Conservation (phyloP, 164 flowering plant species). For the Dillenia turbinata region DNA sequence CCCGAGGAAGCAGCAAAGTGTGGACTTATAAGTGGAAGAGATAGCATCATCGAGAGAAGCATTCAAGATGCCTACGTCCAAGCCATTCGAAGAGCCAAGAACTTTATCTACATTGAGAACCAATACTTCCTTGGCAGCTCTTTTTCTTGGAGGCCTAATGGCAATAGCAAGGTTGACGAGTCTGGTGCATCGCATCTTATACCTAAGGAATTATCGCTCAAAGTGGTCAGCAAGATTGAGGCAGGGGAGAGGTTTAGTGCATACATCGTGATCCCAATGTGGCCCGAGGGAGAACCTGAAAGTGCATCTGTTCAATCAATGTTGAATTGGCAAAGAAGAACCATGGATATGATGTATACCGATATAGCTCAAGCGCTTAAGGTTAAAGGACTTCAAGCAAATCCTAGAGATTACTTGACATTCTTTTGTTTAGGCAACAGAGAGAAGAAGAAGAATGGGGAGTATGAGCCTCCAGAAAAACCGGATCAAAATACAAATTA, state of each 20-base stretch:
- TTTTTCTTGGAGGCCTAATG: constrained; percentile 44
- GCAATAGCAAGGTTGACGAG: constrained; percentile 35
- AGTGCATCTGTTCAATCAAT: constrained; percentile 62
- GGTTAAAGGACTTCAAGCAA: constrained; percentile 39
- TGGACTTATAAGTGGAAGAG: constrained; percentile 68
- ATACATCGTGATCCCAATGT: constrained; percentile 67
- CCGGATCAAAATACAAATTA: constrained; percentile 56
- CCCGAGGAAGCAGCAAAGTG: constrained; percentile 58
- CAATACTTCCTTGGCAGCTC: constrained; percentile 84
- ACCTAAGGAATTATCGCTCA: constrained; percentile 65
- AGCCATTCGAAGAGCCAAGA: constrained; percentile 74
- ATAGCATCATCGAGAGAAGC: constrained; percentile 60
- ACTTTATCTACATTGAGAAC: constrained; percentile 67
- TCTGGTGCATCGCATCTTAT: constrained; percentile 51
- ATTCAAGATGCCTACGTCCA: constrained; percentile 78
- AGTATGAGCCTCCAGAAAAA: constrained; percentile 42
- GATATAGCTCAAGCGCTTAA: constrained; percentile 44
- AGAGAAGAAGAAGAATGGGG: constrained; percentile 40
- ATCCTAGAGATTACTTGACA: constrained; percentile 52
- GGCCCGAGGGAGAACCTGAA: constrained; percentile 73
- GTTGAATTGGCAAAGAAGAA: constrained; percentile 62
- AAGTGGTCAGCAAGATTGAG: constrained; percentile 63
- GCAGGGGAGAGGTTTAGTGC: constrained; percentile 59
- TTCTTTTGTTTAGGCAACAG: constrained; percentile 72
- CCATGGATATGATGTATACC: constrained; percentile 76